Percentiles rank a stretch among this genome's conserved stretches.
Conservation (phyloP, 176 grass and related monocot genomes). For the Elymus sibiricus region DNA sequence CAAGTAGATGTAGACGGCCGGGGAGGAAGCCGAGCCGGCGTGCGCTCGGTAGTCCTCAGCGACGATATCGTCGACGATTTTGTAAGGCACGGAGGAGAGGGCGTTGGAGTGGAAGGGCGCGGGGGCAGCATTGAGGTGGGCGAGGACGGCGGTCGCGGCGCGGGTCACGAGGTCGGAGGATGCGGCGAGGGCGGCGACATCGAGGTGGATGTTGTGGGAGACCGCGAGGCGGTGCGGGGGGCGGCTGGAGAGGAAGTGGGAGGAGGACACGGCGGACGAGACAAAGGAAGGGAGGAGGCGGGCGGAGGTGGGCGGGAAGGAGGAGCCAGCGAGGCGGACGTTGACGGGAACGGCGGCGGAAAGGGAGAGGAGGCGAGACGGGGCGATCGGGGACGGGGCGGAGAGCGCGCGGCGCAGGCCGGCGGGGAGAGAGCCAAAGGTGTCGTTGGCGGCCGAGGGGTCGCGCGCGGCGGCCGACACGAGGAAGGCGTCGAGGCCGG, state of each 20-base stretch:
- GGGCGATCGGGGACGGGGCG: neutral
- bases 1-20: conserved; percentile 86
- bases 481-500: conserved; percentile 67
- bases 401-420: conserved; percentile 37
- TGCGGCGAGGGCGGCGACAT: conserved; percentile 18
- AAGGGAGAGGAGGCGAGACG: conserved; percentile 51
- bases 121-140: conserved; percentile 42
- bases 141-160: conserved; percentile 28
- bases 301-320: conserved; percentile 43
- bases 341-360: conserved; percentile 44
- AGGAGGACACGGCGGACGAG: conserved; percentile 41
- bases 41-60: conserved; percentile 53
- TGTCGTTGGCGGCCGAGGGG: conserved; percentile 49
- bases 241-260: conserved; percentile 49
- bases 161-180: conserved; percentile 21
- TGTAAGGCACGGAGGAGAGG: conserved; percentile 74
- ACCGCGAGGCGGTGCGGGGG: conserved; percentile 50
- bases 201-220: conserved; percentile 46
- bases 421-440: conserved; percentile 43
- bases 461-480: conserved; percentile 34
- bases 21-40: conserved; percentile 33
- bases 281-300: conserved; percentile 38
- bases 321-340: conserved; percentile 54
- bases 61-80: conserved; percentile 58
- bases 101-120: conserved; percentile 60